Percentiles rank a stretch among this genome's conserved stretches.
Conservation (phyloP, 140 eudicot genomes). For the Anethum foeniculum region DNA sequence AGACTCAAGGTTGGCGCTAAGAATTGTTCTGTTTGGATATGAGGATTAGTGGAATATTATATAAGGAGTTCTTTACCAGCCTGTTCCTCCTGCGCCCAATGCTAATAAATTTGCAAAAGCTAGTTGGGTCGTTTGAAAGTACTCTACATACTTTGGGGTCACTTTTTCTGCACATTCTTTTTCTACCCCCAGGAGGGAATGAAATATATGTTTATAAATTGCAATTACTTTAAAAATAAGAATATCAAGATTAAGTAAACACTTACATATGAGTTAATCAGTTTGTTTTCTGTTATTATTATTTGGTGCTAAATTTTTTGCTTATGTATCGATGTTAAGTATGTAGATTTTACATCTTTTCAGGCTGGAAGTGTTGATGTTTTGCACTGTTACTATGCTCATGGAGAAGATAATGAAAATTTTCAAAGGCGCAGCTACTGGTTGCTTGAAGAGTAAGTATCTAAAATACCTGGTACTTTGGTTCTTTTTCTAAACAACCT, state of each 20-base stretch:
- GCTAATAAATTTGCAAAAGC: neutral
- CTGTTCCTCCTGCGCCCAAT: neutral
- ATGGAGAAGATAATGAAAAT: constrained; percentile 88
- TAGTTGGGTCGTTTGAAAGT: neutral
- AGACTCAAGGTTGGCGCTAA: constrained; percentile 65
- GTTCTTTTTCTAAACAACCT: neutral
- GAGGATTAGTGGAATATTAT: neutral
- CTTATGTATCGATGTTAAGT: neutral
- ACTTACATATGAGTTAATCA: neutral
- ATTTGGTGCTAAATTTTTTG: neutral
- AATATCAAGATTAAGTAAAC: neutral
- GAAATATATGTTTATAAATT: neutral
- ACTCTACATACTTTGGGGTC: neutral
- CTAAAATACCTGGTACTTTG: neutral
- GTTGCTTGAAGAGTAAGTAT: constrained; percentile 97
- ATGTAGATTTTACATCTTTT: constrained; percentile 11
- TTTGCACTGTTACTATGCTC: constrained; percentile 97
- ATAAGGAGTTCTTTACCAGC: neutral
- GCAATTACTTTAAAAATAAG: neutral
- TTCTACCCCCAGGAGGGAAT: neutral
- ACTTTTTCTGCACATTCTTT: neutral
- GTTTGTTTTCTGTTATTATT: neutral
- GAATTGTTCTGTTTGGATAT: neutral
- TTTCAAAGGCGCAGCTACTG: constrained; percentile 99
- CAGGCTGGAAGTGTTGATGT: constrained; percentile 98